Percentiles rank a stretch among this genome's conserved stretches.
Conservation (phyloP, 2,329 filamentous ascomycete genomes). For the Botryotinia globosa region DNA sequence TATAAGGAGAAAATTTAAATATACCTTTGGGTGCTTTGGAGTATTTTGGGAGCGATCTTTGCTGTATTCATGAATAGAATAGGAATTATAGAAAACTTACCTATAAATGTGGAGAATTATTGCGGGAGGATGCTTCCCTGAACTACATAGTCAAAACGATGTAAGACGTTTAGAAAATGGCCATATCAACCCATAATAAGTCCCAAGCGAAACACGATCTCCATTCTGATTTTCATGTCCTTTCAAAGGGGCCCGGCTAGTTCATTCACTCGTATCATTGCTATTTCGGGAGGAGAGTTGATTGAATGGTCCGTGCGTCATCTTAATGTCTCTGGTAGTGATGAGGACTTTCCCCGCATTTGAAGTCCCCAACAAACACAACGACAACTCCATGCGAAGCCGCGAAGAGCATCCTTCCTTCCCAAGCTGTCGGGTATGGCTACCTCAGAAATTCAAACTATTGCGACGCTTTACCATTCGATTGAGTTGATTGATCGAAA, state of each 20-base stretch:
- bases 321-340: neutral
- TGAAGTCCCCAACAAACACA: neutral
- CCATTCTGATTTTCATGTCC: neutral
- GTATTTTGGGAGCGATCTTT: neutral
- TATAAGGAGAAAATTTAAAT: neutral
- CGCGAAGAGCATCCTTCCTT: neutral
- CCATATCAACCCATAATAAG: neutral
- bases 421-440: neutral
- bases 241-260: neutral
- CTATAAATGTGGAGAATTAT: neutral
- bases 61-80: neutral
- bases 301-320: neutral
- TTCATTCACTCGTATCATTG: neutral
- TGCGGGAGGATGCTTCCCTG: no score
- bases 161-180: neutral
- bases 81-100: neutral
- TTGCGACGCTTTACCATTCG: neutral
- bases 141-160: neutral
- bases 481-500: neutral
- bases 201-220: neutral
- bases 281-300: neutral
- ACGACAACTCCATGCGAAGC: neutral
- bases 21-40: neutral
- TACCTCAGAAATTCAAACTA: no score
- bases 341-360: constrained; percentile 3